These are phyloP conservation scores for Saccharomycopsis lassenensis DNA, from an alignment of 805 yeast genomes.

Conservation along the genomic window DNA sequence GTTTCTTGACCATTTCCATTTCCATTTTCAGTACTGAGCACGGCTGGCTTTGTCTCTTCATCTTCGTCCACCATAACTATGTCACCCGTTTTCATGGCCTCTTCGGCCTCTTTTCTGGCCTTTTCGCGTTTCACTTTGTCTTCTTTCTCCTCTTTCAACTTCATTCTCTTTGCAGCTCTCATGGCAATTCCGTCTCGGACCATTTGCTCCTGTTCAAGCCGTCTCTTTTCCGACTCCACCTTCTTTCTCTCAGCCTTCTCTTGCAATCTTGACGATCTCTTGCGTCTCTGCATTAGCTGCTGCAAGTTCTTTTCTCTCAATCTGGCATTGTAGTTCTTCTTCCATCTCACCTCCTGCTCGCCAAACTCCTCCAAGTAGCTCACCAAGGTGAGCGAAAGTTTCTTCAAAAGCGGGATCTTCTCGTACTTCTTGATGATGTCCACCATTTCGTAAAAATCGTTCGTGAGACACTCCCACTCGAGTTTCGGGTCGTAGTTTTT, in stretches of 20 bases:
- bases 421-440: constrained; percentile 24
- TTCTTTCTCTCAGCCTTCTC: constrained; percentile 52
- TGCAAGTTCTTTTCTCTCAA: constrained; percentile 56
- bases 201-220: constrained; percentile 10
- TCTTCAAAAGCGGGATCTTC: constrained; percentile 20
- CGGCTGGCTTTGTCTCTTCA: too few relatives aligned
- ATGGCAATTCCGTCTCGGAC: constrained; percentile 15
- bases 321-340: constrained; percentile 43
- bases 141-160: constrained; percentile 11
- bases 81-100: too few relatives aligned
- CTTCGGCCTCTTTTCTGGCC: too few relatives aligned
- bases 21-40: too few relatives aligned
- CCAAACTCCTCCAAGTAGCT: constrained; percentile 27
- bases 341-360: constrained; percentile 38
- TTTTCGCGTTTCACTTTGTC: too few relatives aligned
- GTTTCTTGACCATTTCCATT: too few relatives aligned
- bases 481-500: constrained; percentile 29
- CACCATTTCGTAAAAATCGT: constrained; percentile 36
- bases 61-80: too few relatives aligned
- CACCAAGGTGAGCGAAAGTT: constrained; percentile 26
- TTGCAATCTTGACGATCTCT: constrained; percentile 63
- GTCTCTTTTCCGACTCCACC: constrained; percentile 32
- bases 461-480: constrained; percentile 31
- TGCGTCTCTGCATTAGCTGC: constrained; percentile 53
- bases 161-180: constrained; percentile 17